A percentile compares a stretch with the other conserved stretches of the same genome.
Evolutionary conservation across 805 yeast genomes (phyloP).

Genomic region (Spathaspora passalidarum): DNA sequence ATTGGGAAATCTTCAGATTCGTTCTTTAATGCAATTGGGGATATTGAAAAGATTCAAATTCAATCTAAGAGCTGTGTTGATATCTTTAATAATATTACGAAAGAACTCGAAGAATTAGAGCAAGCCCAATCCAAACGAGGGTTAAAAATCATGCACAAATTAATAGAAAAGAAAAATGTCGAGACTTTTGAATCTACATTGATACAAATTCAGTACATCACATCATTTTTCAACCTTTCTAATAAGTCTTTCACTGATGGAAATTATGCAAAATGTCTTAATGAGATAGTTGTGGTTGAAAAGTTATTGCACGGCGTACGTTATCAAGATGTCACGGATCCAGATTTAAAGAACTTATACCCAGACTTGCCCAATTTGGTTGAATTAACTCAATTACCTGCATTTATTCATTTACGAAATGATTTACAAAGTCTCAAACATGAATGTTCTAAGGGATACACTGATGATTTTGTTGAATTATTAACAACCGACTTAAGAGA

Average conservation of each 20-base stretch:
- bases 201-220: conserved; percentile 46
- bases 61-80: conserved; percentile 52
- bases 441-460: conserved; percentile 70
- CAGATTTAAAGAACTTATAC: conserved; percentile 13
- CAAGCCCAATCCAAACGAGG: conserved; percentile 49
- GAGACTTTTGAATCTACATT: conserved; percentile 62
- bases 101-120: conserved; percentile 46
- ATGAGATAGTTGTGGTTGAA: conserved; percentile 56
- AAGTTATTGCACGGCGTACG: conserved; percentile 40
- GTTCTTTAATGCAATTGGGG: conserved; percentile 81
- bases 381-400: conserved; percentile 47
- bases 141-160: conserved; percentile 45
- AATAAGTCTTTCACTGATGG: conserved; percentile 44
- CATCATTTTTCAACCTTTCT: conserved; percentile 22
- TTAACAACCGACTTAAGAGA: conserved; percentile 59
- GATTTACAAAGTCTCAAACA: conserved; percentile 52
- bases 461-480: conserved; percentile 51
- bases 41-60: conserved; percentile 60
- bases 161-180: conserved; percentile 55
- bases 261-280: conserved; percentile 53
- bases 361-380: conserved; percentile 25
- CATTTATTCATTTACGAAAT: conserved; percentile 48
- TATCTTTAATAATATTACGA: conserved; percentile 44
- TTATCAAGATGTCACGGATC: conserved; percentile 14
- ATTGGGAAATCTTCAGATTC: conserved; percentile 81